Evolutionary conservation across 192 early-diverging fungal species (phyloP).

Genomic region (Coemansia sp.): DNA sequence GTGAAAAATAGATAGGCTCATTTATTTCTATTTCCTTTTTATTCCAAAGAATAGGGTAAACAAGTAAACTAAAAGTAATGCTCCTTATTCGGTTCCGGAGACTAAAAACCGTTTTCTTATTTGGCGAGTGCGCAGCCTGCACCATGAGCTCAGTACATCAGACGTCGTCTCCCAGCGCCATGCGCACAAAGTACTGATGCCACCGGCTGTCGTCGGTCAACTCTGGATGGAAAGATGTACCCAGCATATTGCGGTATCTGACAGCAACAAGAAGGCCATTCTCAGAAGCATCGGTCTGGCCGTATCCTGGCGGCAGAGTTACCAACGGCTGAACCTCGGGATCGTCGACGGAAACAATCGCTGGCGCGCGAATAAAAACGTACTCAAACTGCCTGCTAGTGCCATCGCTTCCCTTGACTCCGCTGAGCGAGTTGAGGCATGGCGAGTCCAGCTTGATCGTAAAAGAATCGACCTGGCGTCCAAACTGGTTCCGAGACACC

Average conservation of each 20-base stretch:
- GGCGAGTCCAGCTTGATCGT: constrained; percentile 65
- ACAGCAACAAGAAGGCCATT: constrained; percentile 83
- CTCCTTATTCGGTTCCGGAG: too few relatives aligned
- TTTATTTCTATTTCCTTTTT: too few relatives aligned
- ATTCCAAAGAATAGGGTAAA: too few relatives aligned
- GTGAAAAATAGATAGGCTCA: too few relatives aligned
- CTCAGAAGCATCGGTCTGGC: constrained; percentile 54
- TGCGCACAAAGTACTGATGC: constrained; percentile 80
- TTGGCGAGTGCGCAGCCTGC: neutral
- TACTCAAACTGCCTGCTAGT: constrained; percentile 51
- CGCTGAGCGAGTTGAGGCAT: constrained; percentile 34
- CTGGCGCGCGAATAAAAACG: constrained; percentile 96
- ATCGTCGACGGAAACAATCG: constrained; percentile 70
- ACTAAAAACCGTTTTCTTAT: too few relatives aligned
- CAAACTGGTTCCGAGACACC: constrained; percentile 93
- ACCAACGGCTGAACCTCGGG: constrained; percentile 75
- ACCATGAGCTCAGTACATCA: constrained; percentile 1
- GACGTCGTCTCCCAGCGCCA: constrained; percentile 20
- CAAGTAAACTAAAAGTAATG: too few relatives aligned
- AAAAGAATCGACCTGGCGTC: constrained; percentile 91
- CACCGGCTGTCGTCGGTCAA: constrained; percentile 85
- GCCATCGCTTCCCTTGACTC: constrained; percentile 1
- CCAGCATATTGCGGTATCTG: constrained; percentile 80
- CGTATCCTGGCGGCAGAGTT: constrained; percentile 55
- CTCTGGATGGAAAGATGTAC: constrained; percentile 96